Evolutionary conservation across 2,329 filamentous ascomycete genomes (phyloP), one percentile per base, ranked within the genome.

Genomic region (Bipolaris bicolor): DNA sequence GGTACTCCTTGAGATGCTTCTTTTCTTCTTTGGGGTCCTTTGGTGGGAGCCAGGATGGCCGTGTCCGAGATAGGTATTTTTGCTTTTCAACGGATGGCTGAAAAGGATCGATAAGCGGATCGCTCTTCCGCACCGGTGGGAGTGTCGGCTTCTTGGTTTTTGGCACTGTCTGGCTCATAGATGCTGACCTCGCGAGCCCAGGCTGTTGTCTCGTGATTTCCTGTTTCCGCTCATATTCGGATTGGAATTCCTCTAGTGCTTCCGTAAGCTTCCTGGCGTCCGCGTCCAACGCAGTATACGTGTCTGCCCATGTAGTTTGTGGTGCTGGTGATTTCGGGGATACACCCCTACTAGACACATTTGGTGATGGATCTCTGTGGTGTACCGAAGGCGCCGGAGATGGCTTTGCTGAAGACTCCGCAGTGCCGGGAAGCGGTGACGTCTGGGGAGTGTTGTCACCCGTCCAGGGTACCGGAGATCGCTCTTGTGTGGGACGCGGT

Each of bases 21-120:
- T 86, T 90, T 79, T 99, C 95, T 76, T 99, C 95, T 52, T 90
- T 90, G 1, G 92, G 93, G 64, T 95, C 88, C 77, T 95, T 95
- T 1, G 91, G 91, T 0, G 91, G 91, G 2, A 95, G 80, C 91
- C 91, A 95, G 1, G 90, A 92, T 0, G 91, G 91, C 36, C 91
- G 83, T 1, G 70, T 95, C 16, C 91, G 84, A 22, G 90, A 92
- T 20, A 95, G 81, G 1, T 93, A 90, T 3, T 90, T 90, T 69
- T 94, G 90, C 74, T 95, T 95, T 77, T 95, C 91, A 74, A 91
- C 92, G 44, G 90, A 94, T 26, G 93, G 87, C 15, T 91, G 91
- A 34, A 95, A 80, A 3, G 91, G 91, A 68, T 95, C 91, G 60
- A 94, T 91, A 84, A 94, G 91, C 63, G 92, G 88, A 67, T 92